Evolutionary conservation across 2,329 filamentous ascomycete species (phyloP).

Genomic region (Fonsecaea pugnacius): DNA sequence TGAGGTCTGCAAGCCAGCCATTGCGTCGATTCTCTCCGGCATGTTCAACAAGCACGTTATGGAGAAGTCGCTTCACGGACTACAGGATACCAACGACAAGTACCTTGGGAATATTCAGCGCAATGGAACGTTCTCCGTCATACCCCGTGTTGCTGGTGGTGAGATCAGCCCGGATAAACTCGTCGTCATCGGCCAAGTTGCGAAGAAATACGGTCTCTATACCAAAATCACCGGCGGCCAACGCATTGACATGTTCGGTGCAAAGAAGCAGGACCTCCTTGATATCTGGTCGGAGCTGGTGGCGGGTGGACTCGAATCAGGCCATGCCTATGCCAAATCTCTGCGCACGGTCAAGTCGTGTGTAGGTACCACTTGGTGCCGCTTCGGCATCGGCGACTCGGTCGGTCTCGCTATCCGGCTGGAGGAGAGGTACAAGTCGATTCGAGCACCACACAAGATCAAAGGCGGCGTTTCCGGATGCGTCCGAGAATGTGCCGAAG

Average conservation of each 20-base stretch:
- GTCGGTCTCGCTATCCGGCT: conserved; percentile 87
- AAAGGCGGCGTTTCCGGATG: conserved; percentile 90
- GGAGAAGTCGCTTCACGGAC: conserved; percentile 68
- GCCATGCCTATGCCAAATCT: conserved; percentile 88
- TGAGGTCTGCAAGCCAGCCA: conserved; percentile 81
- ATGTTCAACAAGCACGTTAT: conserved; percentile 85
- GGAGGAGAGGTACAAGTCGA: conserved; percentile 89
- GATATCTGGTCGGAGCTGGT: conserved; percentile 81
- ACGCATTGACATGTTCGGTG: conserved; percentile 91
- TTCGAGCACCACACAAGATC: conserved; percentile 86
- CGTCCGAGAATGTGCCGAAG: conserved; percentile 90
- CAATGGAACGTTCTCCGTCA: conserved; percentile 86
- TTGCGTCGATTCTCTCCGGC: conserved; percentile 79
- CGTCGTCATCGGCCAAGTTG: conserved; percentile 80
- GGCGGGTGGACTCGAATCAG: conserved; percentile 84
- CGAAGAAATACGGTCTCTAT: conserved; percentile 81
- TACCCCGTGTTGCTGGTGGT: conserved; percentile 79
- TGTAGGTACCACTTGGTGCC: conserved; percentile 88
- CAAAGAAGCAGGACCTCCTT: conserved; percentile 81
- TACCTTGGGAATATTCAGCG: conserved; percentile 89
- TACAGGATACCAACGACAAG: conserved; percentile 89
- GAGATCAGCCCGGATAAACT: conserved; percentile 88
- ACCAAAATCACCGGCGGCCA: conserved; percentile 92
- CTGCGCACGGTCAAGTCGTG: conserved; percentile 85
- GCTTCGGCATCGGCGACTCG: conserved; percentile 85